Evolutionary conservation across 495 filamentous ascomycete genomes (phyloP).

Genomic region (Wilcoxina mikolae): DNA sequence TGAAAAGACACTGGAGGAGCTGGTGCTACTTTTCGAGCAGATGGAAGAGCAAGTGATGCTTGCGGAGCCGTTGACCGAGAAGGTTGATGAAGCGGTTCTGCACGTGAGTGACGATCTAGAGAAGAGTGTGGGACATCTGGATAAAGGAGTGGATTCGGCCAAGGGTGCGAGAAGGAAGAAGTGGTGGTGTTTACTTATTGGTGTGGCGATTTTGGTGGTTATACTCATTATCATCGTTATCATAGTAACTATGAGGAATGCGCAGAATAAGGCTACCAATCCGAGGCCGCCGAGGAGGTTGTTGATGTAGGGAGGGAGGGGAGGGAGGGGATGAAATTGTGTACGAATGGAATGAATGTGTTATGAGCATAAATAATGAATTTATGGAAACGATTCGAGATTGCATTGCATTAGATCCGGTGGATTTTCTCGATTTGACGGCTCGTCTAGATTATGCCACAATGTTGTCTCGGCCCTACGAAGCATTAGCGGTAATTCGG

Average conservation of each 20-base stretch:
- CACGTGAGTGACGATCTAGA: constrained; percentile 43
- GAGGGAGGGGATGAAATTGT: too few relatives aligned
- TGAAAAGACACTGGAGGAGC: constrained; percentile 49
- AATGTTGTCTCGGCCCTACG: too few relatives aligned
- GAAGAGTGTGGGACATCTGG: constrained; percentile 45
- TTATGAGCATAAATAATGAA: too few relatives aligned
- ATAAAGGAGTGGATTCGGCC: constrained; percentile 45
- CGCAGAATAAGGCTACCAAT: background rate
- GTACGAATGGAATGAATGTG: too few relatives aligned
- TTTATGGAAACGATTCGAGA: too few relatives aligned
- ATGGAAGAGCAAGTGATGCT: constrained; percentile 50
- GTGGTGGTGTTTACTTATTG: constrained; percentile 52
- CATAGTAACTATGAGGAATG: constrained; percentile 10
- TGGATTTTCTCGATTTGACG: too few relatives aligned
- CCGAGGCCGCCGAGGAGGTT: background rate
- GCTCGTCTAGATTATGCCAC: too few relatives aligned
- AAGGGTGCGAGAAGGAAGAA: constrained; percentile 47
- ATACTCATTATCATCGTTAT: constrained; percentile 37
- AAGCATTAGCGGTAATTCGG: too few relatives aligned
- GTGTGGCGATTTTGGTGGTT: constrained; percentile 32
- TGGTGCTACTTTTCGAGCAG: constrained; percentile 50
- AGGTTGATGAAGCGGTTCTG: constrained; percentile 41
- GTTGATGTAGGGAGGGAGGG: too few relatives aligned
- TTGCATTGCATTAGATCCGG: too few relatives aligned
- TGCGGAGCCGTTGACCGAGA: constrained; percentile 42